Conservation (phyloP, 2,329 filamentous ascomycete genomes). For the Apiospora marii region DNA sequence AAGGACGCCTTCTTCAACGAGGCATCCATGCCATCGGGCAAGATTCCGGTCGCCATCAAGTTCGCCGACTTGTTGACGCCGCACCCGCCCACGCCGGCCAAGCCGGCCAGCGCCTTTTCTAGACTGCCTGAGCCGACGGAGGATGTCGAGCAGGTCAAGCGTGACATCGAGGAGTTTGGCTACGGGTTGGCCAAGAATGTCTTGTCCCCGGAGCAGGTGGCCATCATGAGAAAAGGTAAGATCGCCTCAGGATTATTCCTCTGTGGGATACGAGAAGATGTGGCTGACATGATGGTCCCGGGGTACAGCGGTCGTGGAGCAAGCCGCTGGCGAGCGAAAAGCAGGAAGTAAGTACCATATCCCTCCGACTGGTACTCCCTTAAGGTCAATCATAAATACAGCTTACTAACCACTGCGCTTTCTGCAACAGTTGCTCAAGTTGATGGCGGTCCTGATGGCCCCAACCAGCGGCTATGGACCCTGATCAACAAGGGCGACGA, state of each 20-base stretch:
- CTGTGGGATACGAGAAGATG: not conserved
- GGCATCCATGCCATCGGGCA: conserved; percentile 34
- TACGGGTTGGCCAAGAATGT: conserved; percentile 30
- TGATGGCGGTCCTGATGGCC: conserved; percentile 2
- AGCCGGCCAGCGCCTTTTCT: conserved; percentile 40
- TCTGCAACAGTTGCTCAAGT: not conserved
- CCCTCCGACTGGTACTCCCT: not conserved
- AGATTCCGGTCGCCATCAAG: conserved; percentile 35
- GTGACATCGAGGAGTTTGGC: conserved; percentile 38
- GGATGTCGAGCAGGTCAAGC: conserved; percentile 40
- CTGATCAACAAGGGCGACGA: conserved; percentile 29
- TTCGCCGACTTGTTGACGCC: conserved; percentile 35
- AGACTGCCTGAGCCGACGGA: conserved; percentile 44
- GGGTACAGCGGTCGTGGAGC: not conserved
- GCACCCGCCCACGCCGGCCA: conserved; percentile 30
- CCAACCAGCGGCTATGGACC: conserved; percentile 22
- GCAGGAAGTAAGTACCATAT: not conserved
- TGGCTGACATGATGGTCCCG: not conserved
- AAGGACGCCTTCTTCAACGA: conserved; percentile 38
- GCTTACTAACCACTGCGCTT: not conserved
- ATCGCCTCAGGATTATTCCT: no score
- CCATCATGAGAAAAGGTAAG: conserved; percentile 2
- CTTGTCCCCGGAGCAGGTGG: not conserved
- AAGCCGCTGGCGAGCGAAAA: conserved; percentile 10
- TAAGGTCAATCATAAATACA: not conserved